Base-by-base conservation (phyloP, 768 basidiomycete species). In the Termitomyces sp. region DNA sequence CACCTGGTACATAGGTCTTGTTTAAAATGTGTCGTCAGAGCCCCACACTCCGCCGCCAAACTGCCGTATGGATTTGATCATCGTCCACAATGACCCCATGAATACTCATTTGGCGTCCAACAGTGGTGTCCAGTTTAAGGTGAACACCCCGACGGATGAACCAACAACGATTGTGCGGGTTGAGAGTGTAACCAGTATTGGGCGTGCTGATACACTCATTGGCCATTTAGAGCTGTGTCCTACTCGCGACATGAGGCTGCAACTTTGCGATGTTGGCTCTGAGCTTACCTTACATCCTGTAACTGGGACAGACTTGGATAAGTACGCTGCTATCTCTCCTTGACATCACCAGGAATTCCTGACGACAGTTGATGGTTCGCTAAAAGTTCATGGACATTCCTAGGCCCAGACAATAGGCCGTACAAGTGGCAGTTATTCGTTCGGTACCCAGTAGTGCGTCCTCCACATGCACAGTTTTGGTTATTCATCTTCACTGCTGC, bases 381-480 rank as follows among this genome's bases (percentile, higher is more conserved):
- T 7, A 27, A 18, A 54, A 75, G 75, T 41, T 70, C 70, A 11
- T 76, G 77, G 76, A 65, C 69, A 37, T 75, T 79, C 58, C 66
- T 59, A 4, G 70, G 74, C 7, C 69, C 76, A 18, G 73, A 77
- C 59, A 61, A 61, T 18, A 63, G 68, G 58, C 62, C 67, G 33
- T 75, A 76, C 60, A 72, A 67, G 54, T 76, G 77, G 76, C 73
- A 76, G 55, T 63, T 79, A 53, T 70, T 73, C 59, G 61, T 75
- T 18, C 71, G 69, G 20, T 73, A 64, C 16, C 77, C 74, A 16
- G 70, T 73, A 22, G 76, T 76, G 64, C 58, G 69, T 60, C 13
- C 57, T 39, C 31, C 11, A 18, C 27, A 20, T 53, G 37, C 24
- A 3, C n/a, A n/a, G 30, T 27, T 13, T 6, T 37, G 37, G 42